phyloP scores from a whole-genome alignment of 139 green algal species.

The Chlorella sp. region DNA sequence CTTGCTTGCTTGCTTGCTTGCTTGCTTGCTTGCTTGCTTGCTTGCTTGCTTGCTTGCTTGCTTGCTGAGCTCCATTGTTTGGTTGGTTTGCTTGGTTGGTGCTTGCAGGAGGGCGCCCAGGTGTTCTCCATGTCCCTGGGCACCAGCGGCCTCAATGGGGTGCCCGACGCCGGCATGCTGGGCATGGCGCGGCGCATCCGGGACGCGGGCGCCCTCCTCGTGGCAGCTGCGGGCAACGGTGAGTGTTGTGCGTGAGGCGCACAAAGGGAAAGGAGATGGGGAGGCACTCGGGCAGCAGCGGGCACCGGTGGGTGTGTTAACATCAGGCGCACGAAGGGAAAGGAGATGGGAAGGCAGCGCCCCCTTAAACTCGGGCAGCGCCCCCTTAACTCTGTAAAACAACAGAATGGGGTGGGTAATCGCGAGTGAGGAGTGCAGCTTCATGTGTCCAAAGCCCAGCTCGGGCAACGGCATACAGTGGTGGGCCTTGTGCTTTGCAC shows the following conservation, averaged over 20 bases:
- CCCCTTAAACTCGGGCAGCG: no score
- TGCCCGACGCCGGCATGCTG: background rate
- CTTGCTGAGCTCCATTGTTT: background rate
- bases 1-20: no score
- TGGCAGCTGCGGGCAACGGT: slow-evolving; percentile 12
- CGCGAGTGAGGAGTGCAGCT: no score
- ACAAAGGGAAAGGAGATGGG: background rate
- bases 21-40: no score
- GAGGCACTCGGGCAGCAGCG: background rate
- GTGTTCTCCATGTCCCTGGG: slow-evolving; percentile 19
- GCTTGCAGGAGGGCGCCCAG: background rate
- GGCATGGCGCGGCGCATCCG: background rate
- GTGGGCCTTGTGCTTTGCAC: no score
- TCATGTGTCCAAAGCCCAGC: no score
- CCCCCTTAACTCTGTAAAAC: no score
- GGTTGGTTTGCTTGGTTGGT: no score
- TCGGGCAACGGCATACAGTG: no score
- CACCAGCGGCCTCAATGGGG: background rate
- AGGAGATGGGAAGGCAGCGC: no score
- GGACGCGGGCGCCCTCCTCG: background rate
- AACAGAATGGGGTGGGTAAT: no score
- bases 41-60: no score
- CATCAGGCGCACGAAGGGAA: background rate
- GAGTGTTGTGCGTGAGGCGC: background rate
- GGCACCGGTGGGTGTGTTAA: background rate